A percentile compares a stretch with the other conserved stretches of the same genome.
phyloP scores from a whole-genome alignment of 1,284 basidiomycete genomes.

The Cutaneotrichosporon sp. region DNA sequence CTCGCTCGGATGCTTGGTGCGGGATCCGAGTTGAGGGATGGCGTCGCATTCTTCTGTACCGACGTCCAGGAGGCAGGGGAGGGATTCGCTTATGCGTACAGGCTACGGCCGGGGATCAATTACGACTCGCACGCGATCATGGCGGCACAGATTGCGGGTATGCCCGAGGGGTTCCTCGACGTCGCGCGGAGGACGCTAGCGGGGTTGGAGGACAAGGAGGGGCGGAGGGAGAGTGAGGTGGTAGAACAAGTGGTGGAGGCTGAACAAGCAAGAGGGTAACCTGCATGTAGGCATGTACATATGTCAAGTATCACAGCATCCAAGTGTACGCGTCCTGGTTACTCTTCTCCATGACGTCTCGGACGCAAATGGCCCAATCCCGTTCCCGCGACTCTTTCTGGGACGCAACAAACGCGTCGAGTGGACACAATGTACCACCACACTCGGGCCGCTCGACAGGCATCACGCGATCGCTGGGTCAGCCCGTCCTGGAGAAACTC shows the following conservation, averaged over 20 bases:
- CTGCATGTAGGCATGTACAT: not conserved
- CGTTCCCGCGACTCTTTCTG: constrained; percentile 66
- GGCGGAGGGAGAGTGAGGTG: not conserved
- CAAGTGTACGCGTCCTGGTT: not conserved
- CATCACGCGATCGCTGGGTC: constrained; percentile 32
- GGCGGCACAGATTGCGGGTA: constrained; percentile 81
- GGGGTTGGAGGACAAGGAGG: not conserved
- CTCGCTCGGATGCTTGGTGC: constrained; percentile 75
- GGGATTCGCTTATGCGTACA: constrained; percentile 76
- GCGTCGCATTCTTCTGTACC: constrained; percentile 82
- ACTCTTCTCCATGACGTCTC: not conserved
- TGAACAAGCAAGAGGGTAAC: not conserved
- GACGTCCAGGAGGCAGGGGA: constrained; percentile 74
- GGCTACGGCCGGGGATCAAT: constrained; percentile 78
- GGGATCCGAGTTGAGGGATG: constrained; percentile 41
- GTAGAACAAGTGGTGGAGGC: not conserved
- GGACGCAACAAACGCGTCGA: constrained; percentile 67
- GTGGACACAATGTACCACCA: constrained; percentile 65
- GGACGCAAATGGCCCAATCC: constrained; percentile 41
- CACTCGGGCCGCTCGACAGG: constrained; percentile 54
- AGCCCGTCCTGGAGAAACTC: not conserved
- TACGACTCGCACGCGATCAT: constrained; percentile 85
- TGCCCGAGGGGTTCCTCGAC: constrained; percentile 60
- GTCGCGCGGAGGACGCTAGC: constrained; percentile 25
- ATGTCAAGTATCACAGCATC: not conserved